Percentiles rank a stretch among this genome's conserved stretches.
Evolutionary conservation across 2,329 filamentous ascomycete genomes (phyloP).

Genomic region (Cladophialophora carrionii): DNA sequence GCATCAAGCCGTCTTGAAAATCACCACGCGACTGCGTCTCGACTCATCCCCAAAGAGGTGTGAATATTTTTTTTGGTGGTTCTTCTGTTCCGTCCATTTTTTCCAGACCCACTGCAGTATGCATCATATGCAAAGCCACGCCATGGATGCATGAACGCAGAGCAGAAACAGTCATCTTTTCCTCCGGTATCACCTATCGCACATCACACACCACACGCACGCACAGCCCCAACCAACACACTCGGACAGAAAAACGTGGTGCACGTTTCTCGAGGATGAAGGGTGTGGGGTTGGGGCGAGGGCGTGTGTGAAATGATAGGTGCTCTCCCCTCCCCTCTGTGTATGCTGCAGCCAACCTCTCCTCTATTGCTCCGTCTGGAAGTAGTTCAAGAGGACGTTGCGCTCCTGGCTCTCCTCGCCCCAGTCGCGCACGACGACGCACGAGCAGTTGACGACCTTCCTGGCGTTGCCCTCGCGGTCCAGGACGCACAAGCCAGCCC

Average conservation of each 20-base stretch:
- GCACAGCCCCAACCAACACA: not conserved
- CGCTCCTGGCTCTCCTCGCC: slow-evolving; percentile 99
- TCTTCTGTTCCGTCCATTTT: not conserved
- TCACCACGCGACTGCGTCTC: not conserved
- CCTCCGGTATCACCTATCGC: not conserved
- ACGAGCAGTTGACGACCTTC: slow-evolving; percentile 99
- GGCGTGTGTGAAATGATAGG: not conserved
- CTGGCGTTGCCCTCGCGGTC: slow-evolving; percentile 99
- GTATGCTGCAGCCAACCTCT: not conserved
- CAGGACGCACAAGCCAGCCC: slow-evolving; percentile 98
- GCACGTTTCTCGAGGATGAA: not conserved
- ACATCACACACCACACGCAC: too few species aligned
- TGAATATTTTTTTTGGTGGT: not conserved
- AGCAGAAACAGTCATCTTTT: not conserved
- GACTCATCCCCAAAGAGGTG: not conserved
- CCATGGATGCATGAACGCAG: not conserved
- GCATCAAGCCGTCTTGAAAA: too few species aligned
- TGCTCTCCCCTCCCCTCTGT: not conserved
- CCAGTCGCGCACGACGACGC: slow-evolving; percentile 99
- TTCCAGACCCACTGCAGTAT: not conserved
- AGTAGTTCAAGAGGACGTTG: slow-evolving; percentile 99
- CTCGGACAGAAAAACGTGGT: not conserved
- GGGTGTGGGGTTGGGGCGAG: too few species aligned
- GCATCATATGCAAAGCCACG: not conserved
- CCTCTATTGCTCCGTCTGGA: slow-evolving; percentile 74